phyloP scores from a whole-genome alignment of 164 flowering plant species.

The Nymphaea thermarum region DNA sequence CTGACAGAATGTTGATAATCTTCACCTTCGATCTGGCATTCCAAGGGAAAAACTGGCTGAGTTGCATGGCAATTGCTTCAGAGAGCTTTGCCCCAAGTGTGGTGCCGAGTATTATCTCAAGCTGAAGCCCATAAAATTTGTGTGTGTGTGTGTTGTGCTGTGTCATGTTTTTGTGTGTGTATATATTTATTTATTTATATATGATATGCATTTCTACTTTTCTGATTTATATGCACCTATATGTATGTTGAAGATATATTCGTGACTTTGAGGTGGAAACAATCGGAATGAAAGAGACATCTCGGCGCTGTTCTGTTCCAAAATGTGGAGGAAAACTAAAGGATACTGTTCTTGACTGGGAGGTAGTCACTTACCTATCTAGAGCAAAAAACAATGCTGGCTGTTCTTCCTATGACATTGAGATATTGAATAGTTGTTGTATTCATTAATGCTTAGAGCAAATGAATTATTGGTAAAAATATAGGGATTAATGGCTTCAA shows the following conservation, averaged over 20 bases:
- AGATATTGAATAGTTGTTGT: too few species aligned
- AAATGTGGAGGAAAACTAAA: constrained; percentile 62
- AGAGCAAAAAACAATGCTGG: too few species aligned
- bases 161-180: too few species aligned
- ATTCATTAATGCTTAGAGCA: too few species aligned
- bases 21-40: constrained; percentile 95
- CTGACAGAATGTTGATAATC: constrained; percentile 87
- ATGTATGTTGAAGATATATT: constrained; percentile 43
- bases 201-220: too few species aligned
- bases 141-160: too few species aligned
- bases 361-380: constrained; percentile 30
- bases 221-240: constrained; percentile 3
- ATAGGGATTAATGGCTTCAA: too few species aligned
- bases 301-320: constrained; percentile 56
- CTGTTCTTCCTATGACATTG: too few species aligned
- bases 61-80: constrained; percentile 92
- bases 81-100: constrained; percentile 86
- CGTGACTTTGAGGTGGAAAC: constrained; percentile 98
- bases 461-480: too few species aligned
- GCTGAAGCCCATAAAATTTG: too few species aligned
- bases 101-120: constrained; percentile 60
- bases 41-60: constrained; percentile 92
- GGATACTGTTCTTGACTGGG: constrained; percentile 99
- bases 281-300: constrained; percentile 90
- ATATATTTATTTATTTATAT: too few species aligned